Percentiles rank a stretch among this genome's conserved stretches.
These are phyloP conservation scores for Syzygium grande DNA, from an alignment of 345 rosid species.

Conservation along the genomic window DNA sequence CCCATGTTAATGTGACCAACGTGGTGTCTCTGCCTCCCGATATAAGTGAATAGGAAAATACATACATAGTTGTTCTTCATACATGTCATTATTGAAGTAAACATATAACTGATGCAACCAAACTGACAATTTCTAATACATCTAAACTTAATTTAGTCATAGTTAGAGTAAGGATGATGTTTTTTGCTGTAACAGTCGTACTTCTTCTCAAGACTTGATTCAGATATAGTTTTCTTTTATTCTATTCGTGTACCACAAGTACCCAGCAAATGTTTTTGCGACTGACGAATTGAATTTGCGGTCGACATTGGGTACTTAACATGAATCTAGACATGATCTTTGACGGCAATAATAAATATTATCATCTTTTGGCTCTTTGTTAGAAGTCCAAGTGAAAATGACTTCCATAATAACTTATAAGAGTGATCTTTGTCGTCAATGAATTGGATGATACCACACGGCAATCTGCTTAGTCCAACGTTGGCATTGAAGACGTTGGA, in stretches of 20 bases:
- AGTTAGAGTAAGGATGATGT: background rate
- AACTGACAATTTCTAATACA: background rate
- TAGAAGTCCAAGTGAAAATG: background rate
- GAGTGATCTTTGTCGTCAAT: background rate
- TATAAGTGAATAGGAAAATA: slow-evolving; percentile 28
- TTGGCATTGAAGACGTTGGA: background rate
- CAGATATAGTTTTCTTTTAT: background rate
- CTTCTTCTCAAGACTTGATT: background rate
- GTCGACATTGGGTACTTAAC: background rate
- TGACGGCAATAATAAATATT: background rate
- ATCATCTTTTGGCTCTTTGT: background rate
- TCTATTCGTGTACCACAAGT: background rate
- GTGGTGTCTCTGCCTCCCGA: slow-evolving; percentile 39
- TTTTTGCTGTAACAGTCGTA: background rate
- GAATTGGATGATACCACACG: background rate
- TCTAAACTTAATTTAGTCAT: background rate
- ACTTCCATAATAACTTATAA: background rate
- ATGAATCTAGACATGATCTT: background rate
- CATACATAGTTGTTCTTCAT: background rate
- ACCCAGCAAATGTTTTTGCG: too few species aligned
- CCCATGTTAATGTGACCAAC: slow-evolving; percentile 45
- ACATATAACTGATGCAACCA: background rate
- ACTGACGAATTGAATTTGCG: too few species aligned
- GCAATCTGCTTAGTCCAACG: background rate
- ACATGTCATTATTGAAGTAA: background rate